Percentiles rank a stretch among this genome's conserved stretches.
Conservation (phyloP, 768 basidiomycete species). For the Mycena pura region DNA sequence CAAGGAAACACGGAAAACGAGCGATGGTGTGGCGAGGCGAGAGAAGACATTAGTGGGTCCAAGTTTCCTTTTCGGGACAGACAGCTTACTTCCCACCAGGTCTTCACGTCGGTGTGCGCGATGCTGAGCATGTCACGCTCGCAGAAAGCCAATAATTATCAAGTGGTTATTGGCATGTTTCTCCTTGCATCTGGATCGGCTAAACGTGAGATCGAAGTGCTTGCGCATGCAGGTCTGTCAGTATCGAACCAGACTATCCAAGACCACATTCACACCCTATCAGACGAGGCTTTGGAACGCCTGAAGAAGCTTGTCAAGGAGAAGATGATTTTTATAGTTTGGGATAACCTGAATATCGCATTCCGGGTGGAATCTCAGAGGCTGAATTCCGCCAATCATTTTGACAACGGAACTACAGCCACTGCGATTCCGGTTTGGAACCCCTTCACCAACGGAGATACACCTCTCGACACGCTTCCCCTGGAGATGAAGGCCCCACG, state of each 20-base stretch:
- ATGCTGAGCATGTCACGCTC: slow-evolving; percentile 21
- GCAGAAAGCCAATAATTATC: slow-evolving; percentile 25
- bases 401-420: slow-evolving; percentile 38
- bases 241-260: slow-evolving; percentile 7
- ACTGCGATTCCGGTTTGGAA: slow-evolving; percentile 29
- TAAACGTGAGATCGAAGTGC: slow-evolving; percentile 22
- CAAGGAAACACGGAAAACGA: neutral
- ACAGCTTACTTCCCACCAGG: neutral
- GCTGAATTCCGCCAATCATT: slow-evolving; percentile 31
- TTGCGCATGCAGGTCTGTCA: slow-evolving; percentile 22
- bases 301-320: slow-evolving; percentile 30
- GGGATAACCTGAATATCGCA: slow-evolving; percentile 40
- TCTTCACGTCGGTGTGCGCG: slow-evolving; percentile 20
- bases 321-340: slow-evolving; percentile 25
- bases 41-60: slow-evolving; percentile 3
- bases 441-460: slow-evolving; percentile 13
- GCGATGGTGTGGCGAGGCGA: neutral
- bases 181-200: slow-evolving; percentile 21
- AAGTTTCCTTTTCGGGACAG: slow-evolving; percentile 5
- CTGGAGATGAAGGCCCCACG: neutral
- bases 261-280: slow-evolving; percentile 11
- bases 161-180: slow-evolving; percentile 21
- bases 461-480: slow-evolving; percentile 11
- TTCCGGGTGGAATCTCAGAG: slow-evolving; percentile 34
- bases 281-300: neutral